phyloP scores from a whole-genome alignment of 352 stramenopile species.

The Poterioochromonas sp. region DNA sequence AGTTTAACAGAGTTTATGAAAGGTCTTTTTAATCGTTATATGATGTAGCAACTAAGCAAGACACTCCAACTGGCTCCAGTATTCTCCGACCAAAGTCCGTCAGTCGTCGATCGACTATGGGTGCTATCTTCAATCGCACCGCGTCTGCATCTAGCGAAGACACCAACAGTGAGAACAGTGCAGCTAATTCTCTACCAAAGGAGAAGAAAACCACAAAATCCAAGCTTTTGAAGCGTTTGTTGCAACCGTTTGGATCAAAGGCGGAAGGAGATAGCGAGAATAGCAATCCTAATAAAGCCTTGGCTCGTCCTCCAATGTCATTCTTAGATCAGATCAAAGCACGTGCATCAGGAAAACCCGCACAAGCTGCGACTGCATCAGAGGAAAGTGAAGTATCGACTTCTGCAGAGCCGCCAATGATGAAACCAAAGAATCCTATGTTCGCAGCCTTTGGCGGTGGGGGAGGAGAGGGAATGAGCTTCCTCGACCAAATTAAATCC shows the following conservation, averaged over 20 bases:
- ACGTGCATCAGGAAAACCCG: not conserved
- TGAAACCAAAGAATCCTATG: not conserved
- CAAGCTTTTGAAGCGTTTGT: not conserved
- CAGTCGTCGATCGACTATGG: too few relatives aligned
- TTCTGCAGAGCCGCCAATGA: not conserved
- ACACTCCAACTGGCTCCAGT: too few relatives aligned
- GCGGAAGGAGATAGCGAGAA: not conserved
- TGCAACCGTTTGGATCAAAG: not conserved
- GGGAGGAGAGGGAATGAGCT: not conserved
- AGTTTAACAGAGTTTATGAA: too few relatives aligned
- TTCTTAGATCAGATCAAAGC: constrained; percentile 26
- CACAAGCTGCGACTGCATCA: not conserved
- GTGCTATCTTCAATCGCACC: too few relatives aligned
- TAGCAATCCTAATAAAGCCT: not conserved
- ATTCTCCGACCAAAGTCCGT: too few relatives aligned
- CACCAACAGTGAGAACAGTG: too few relatives aligned
- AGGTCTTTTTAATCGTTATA: too few relatives aligned
- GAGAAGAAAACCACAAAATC: not conserved
- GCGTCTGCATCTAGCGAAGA: too few relatives aligned
- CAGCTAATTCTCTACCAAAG: too few relatives aligned
- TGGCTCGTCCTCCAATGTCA: not conserved
- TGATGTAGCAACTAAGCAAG: too few relatives aligned
- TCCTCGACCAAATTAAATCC: constrained; percentile 7
- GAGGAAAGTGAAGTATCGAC: not conserved
- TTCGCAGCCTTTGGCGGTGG: not conserved